phyloP scores from a whole-genome alignment of 1,139 yeast genomes.

The Candida sanyaensis region DNA sequence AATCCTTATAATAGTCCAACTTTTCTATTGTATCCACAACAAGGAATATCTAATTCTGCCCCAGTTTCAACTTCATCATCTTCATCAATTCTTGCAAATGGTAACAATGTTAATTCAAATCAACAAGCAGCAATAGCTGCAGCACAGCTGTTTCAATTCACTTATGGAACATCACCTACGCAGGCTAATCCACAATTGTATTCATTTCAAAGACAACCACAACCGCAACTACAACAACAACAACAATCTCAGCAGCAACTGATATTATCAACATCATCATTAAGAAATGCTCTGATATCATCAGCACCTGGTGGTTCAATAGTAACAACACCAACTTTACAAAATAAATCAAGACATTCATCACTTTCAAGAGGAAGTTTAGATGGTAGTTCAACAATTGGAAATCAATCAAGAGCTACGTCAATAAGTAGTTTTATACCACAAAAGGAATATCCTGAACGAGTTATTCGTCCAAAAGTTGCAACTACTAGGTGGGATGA shows the following conservation, averaged over 20 bases:
- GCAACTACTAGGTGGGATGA: constrained; percentile 54
- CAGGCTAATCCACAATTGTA: constrained; percentile 8
- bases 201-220: constrained; percentile 10
- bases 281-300: constrained; percentile 4
- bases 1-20: constrained; percentile 7
- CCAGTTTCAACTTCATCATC: not conserved
- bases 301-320: constrained; percentile 5
- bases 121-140: constrained; percentile 1
- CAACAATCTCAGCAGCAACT: constrained; percentile 4
- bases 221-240: not conserved
- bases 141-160: constrained; percentile 10
- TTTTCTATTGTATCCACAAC: constrained; percentile 14
- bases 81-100: not conserved
- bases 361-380: constrained; percentile 2
- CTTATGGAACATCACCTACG: constrained; percentile 9
- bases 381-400: constrained; percentile 3
- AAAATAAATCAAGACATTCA: constrained; percentile 5
- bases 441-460: constrained; percentile 17
- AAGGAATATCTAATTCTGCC: constrained; percentile 1
- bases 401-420: constrained; percentile 18
- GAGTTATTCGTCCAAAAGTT: constrained; percentile 34
- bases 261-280: not conserved
- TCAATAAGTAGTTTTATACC: constrained; percentile 17
- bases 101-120: not conserved
- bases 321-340: not conserved